Evolutionary conservation across 805 yeast species (phyloP), one percentile per base, ranked within the genome.

Genomic region (Naumovozyma castellii): DNA sequence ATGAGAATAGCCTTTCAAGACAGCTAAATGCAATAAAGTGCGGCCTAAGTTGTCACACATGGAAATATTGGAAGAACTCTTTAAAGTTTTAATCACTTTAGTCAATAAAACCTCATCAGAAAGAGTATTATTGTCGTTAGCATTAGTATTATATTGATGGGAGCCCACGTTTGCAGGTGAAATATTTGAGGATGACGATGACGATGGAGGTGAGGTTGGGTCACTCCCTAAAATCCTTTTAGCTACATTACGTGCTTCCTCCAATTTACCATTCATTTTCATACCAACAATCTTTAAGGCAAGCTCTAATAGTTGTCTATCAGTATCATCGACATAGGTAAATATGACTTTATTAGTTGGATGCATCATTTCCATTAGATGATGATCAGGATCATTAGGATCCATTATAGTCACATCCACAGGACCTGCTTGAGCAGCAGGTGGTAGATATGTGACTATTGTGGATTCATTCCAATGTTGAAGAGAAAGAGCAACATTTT

Each of bases 381-480:
- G 6, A 22, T 22, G 27, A 22, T 22, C 27, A 6, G 27, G 27
- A 31, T 36, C 46, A 45, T 53, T 60, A 47, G 68, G 69, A 47
- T 71, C 73, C 40, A 75, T 78, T 48, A 92, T 81, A n/a, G 88
- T 74, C 3, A 92, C 97, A 41, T 84, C 68, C 2, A 92, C 98
- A 48, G 88, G 95, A 0, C 97, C 97, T 0, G 96, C 81, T 42
- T 74, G 76, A 9, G 80, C 64, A 1, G 97, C 84, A 2, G 98
- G 97, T 3, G 98, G 98, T 37, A 92, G 67, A 52, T 84, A 86
- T 0, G 97, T 86, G 2, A 92, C 95, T 39, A 92, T 83, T 0
- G 98, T 92, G 1, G 92, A 73, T 31, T 84, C 92, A 35, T 94
- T 84, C 98, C 98, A 92, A 62, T 95, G 88, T 54, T 87, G 95